Evolutionary conservation across 2,329 filamentous ascomycete species (phyloP).

Genomic region (Cladosporium colombiae): DNA sequence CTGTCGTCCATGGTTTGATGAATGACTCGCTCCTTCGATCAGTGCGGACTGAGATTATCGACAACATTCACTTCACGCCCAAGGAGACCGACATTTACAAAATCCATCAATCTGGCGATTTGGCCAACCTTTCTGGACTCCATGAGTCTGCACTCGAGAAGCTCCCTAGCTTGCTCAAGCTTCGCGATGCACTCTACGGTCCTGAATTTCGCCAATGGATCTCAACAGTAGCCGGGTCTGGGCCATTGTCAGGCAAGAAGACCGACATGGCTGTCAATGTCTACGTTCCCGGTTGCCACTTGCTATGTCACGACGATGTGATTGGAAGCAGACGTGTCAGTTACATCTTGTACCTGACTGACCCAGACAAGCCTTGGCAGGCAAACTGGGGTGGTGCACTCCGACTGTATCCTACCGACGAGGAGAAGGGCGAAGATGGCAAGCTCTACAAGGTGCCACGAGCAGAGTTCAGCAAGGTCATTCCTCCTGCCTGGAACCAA

Average conservation of each 20-base stretch:
- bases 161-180: conserved; percentile 81
- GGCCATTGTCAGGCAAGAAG: conserved; percentile 85
- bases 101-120: conserved; percentile 96
- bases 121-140: conserved; percentile 93
- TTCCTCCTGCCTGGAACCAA: conserved; percentile 96
- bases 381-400: conserved; percentile 90
- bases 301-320: conserved; percentile 97
- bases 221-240: conserved; percentile 79
- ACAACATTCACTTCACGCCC: conserved; percentile 91
- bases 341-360: conserved; percentile 94
- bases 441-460: conserved; percentile 76
- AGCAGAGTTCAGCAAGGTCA: conserved; percentile 75
- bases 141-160: conserved; percentile 82
- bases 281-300: conserved; percentile 92
- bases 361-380: conserved; percentile 89
- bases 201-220: conserved; percentile 85
- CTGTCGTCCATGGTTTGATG: conserved; percentile 81
- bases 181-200: conserved; percentile 96
- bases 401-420: conserved; percentile 75
- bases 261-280: conserved; percentile 99
- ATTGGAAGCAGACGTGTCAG: conserved; percentile 95
- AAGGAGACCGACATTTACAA: conserved; percentile 99
- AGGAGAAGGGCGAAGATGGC: conserved; percentile 62
- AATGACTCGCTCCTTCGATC: conserved; percentile 77
- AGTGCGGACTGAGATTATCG: conserved; percentile 84